Base-by-base conservation (phyloP, 164 flowering plant species). In the Dillenia suffruticosa region DNA sequence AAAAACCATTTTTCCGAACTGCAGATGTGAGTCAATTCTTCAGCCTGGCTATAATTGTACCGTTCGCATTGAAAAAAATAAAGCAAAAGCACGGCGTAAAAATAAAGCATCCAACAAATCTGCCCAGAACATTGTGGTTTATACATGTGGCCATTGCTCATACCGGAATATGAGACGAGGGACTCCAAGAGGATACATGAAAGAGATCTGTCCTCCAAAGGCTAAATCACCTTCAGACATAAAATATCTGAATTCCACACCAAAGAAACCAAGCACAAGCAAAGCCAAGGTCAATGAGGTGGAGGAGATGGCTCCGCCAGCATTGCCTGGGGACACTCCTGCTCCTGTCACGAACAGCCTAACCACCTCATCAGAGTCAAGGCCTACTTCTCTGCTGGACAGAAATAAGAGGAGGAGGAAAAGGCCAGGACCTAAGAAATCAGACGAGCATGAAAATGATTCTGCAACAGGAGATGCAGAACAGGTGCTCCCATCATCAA, bases 11-110 rank as follows among this genome's bases (percentile, higher is more conserved):
- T 67, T 7, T 44, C 6, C 63, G 46, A 63, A 67, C 40, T 53
- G 47, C 83, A 92, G 95, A 73, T 92, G 98, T 71, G 95, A 88
- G 58, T 76, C 95, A 44, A 59, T 89, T 63, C 92, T 89, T 64
- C 86, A 77, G 55, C 91, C 92, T 56, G 95, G 92, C 50, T 19
- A 59, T 15, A 89, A 89, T 67, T 92, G 93, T 78, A 84, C 80
- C 5, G 73, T 89, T 0, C 80, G 89, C 49, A 79, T 88, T 22
- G 88, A 87, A 67, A 82, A 73, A 64, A 85, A 74, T 62, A 67
- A 12, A 68, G 57, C 76, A 52, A 86, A 77, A 69, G 46, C 10
- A 56, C 56, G 67, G 24, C 65, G 57, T n/a, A 63, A 67, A 53
- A 54, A 51, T 48, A 77, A 76, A 69, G 80, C 76, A 57, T 44